phyloP scores from a whole-genome alignment of 2,329 filamentous ascomycete species.

The Lachnellula willkommii region DNA sequence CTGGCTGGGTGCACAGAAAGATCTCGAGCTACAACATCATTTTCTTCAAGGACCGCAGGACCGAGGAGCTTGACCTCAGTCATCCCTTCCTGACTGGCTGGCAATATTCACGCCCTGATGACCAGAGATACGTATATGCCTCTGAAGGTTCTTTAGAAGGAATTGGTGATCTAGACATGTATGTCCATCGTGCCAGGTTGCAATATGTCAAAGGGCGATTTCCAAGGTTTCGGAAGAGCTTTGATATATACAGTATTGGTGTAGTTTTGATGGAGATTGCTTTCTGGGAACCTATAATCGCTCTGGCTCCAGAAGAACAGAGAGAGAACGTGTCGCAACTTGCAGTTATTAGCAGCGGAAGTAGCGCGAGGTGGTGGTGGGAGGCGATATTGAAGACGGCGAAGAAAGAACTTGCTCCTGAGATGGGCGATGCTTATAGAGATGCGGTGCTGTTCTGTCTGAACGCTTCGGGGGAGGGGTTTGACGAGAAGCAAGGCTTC shows the following conservation, averaged over 20 bases:
- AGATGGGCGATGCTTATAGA: background rate
- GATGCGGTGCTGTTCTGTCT: background rate
- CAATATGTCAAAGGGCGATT: background rate
- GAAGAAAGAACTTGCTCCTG: background rate
- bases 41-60: slow-evolving; percentile 2
- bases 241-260: background rate
- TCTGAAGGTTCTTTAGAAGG: background rate
- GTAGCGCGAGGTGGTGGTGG: background rate
- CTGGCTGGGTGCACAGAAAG: slow-evolving; percentile 1
- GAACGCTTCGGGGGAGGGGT: background rate
- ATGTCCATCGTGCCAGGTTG: background rate
- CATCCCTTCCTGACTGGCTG: slow-evolving; percentile 3
- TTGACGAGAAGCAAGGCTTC: background rate
- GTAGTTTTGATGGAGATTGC: background rate
- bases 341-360: background rate
- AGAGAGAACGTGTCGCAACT: background rate
- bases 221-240: background rate
- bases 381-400: background rate
- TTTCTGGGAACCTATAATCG: background rate
- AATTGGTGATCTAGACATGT: background rate
- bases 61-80: background rate
- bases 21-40: background rate
- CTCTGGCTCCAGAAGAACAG: background rate
- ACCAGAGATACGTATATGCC: background rate
- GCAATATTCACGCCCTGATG: slow-evolving; percentile 4